These are phyloP conservation scores for Quercus tomentella DNA, from an alignment of 331 rosid genomes.

Conservation along the genomic window DNA sequence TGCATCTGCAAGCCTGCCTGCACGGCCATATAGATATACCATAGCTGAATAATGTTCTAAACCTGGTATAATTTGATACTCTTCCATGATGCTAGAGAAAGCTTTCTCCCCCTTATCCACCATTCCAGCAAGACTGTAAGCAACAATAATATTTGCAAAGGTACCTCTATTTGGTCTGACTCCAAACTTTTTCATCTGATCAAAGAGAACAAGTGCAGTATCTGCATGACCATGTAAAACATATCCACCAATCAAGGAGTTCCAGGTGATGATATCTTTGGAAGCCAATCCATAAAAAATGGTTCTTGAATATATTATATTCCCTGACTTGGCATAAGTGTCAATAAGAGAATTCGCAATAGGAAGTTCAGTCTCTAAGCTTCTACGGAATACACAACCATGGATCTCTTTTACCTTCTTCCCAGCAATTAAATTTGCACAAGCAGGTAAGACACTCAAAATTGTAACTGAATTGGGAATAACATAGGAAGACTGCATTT, in stretches of 20 bases:
- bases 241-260: constrained; percentile 64
- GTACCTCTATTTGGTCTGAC: constrained; percentile 75
- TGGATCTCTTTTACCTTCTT: constrained; percentile 81
- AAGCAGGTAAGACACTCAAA: constrained; percentile 69
- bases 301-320: constrained; percentile 52
- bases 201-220: constrained; percentile 55
- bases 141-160: constrained; percentile 57
- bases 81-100: constrained; percentile 56
- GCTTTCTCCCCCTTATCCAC: constrained; percentile 59
- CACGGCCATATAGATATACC: constrained; percentile 74
- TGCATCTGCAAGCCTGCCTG: constrained; percentile 81
- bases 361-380: constrained; percentile 49
- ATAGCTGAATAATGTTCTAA: constrained; percentile 78
- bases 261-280: constrained; percentile 86
- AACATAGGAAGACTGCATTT: constrained; percentile 60
- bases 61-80: constrained; percentile 54
- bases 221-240: constrained; percentile 68
- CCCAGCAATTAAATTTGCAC: constrained; percentile 60
- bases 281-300: constrained; percentile 62
- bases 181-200: constrained; percentile 66
- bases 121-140: constrained; percentile 70
- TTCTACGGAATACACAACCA: constrained; percentile 64
- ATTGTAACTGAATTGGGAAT: constrained; percentile 71
- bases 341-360: constrained; percentile 68
- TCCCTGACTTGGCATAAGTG: constrained; percentile 84